Evolutionary conservation across 2,329 filamentous ascomycete genomes (phyloP).

Genomic region (Fusarium sp.): DNA sequence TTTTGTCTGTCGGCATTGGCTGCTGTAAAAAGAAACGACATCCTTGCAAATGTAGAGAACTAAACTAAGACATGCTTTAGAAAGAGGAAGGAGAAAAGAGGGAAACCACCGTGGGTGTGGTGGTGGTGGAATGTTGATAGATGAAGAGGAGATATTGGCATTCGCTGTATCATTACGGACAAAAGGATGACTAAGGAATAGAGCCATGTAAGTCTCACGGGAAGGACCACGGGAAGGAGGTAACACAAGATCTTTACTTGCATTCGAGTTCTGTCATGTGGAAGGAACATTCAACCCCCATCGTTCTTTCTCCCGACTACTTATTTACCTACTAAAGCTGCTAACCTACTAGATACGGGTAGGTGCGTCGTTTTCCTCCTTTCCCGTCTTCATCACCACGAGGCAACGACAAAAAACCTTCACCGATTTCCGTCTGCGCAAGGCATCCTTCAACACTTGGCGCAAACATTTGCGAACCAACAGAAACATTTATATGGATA

Average conservation of each 20-base stretch:
- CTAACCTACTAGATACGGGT: not conserved
- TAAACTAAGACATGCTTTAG: conserved; percentile 13
- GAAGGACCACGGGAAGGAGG: conserved; percentile 17
- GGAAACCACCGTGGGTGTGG: not conserved
- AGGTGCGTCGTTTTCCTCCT: not conserved
- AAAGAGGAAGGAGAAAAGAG: conserved; percentile 8
- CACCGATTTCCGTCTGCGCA: not conserved
- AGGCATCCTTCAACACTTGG: not conserved
- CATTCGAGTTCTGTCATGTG: conserved; percentile 20
- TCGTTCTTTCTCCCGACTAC: not conserved
- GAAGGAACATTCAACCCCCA: not conserved
- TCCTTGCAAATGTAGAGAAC: conserved; percentile 2
- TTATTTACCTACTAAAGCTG: not conserved
- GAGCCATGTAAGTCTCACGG: conserved; percentile 17
- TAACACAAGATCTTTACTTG: not conserved
- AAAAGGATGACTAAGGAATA: not conserved
- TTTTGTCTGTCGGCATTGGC: not conserved
- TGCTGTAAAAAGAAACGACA: not conserved
- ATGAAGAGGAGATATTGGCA: conserved; percentile 1
- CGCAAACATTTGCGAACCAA: conserved; percentile 6
- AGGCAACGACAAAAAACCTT: not conserved
- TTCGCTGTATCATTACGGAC: not conserved
- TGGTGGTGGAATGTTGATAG: conserved; percentile 20
- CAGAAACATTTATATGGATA: conserved; percentile 4
- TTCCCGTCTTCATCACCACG: not conserved